phyloP scores from a whole-genome alignment of 2,329 filamentous ascomycete genomes.

The Pyrenophora graminea region DNA sequence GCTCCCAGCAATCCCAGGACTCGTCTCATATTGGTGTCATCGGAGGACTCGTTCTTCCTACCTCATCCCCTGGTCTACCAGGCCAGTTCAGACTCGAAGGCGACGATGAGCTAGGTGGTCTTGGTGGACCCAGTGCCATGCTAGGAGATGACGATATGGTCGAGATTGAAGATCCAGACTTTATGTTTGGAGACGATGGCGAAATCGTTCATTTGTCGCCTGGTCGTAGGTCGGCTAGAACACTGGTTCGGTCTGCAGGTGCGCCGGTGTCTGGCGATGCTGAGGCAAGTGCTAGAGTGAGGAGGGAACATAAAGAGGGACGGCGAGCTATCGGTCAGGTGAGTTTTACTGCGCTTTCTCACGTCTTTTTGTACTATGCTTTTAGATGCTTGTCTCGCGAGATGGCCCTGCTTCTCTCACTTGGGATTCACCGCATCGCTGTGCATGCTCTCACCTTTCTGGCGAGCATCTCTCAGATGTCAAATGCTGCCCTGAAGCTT shows the following conservation, averaged over 20 bases:
- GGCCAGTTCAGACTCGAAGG: constrained; percentile 49
- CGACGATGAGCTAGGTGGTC: constrained; percentile 47
- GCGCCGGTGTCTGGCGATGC: constrained; percentile 32
- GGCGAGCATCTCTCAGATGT: not conserved
- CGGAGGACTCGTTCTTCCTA: constrained; percentile 53
- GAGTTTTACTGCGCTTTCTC: constrained; percentile 28
- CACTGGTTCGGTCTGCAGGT: constrained; percentile 17
- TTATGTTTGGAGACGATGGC: constrained; percentile 66
- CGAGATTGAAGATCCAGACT: constrained; percentile 55
- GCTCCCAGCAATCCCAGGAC: constrained; percentile 30
- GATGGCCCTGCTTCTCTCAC: not conserved
- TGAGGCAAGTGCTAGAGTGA: constrained; percentile 47
- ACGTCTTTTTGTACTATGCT: constrained; percentile 5
- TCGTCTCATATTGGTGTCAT: constrained; percentile 25
- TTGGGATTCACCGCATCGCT: not conserved
- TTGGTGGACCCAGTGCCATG: constrained; percentile 32
- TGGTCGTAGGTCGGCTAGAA: constrained; percentile 13
- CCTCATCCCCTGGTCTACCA: constrained; percentile 50
- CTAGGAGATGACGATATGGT: constrained; percentile 50
- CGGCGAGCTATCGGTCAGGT: constrained; percentile 42
- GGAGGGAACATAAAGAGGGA: constrained; percentile 51
- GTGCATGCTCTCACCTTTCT: constrained; percentile 6
- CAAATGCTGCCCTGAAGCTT: not conserved
- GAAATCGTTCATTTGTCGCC: constrained; percentile 57
- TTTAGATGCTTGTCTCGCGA: not conserved